These are phyloP conservation scores for Telfairia occidentalis DNA, from an alignment of 331 rosid species.

Conservation along the genomic window DNA sequence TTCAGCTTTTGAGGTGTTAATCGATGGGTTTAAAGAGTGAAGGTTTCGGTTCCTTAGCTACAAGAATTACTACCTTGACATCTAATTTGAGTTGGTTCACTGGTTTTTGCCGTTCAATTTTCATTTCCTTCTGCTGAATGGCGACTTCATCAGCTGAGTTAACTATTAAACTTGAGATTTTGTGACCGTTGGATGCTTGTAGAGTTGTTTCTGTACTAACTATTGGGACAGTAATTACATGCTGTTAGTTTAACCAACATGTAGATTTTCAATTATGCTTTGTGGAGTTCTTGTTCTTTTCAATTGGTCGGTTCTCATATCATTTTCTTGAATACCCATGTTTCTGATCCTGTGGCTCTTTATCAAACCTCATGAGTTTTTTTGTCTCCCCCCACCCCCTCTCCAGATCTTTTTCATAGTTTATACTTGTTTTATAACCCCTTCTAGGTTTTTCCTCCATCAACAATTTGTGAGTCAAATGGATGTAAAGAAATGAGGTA, in stretches of 20 bases:
- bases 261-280: background rate
- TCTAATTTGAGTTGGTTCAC: background rate
- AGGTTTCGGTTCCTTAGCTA: background rate
- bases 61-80: background rate
- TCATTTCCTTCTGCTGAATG: background rate
- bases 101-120: background rate
- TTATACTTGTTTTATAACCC: background rate
- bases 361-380: background rate
- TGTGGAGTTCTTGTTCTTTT: background rate
- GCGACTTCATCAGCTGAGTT: background rate
- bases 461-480: conserved; percentile 38
- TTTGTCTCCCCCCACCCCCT: background rate
- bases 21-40: background rate
- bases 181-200: background rate
- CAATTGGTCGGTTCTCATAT: background rate
- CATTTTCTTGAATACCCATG: background rate
- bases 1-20: background rate
- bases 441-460: conserved; percentile 40
- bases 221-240: background rate
- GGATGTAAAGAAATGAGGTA: conserved; percentile 60
- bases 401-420: no score
- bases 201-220: background rate
- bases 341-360: background rate
- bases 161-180: background rate
- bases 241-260: conserved; percentile 2